These are phyloP conservation scores for Paecilomyces sp. DNA, from an alignment of 2,329 filamentous ascomycete genomes.

Conservation along the genomic window DNA sequence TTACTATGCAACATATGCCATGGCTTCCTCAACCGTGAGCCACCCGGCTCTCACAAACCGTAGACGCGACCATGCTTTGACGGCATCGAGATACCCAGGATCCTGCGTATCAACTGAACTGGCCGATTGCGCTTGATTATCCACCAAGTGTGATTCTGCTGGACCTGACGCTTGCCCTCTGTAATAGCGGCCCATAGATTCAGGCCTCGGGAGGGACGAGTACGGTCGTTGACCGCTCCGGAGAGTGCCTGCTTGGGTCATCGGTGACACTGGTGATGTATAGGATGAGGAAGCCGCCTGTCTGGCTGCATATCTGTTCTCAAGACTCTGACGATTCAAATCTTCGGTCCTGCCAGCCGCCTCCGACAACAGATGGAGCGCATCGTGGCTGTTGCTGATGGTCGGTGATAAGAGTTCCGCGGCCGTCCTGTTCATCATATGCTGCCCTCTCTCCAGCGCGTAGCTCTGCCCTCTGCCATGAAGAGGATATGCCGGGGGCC, in stretches of 20 bases:
- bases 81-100: slow-evolving; percentile 51
- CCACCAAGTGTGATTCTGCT: slow-evolving; percentile 19
- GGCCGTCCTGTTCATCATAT: slow-evolving; percentile 54
- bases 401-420: slow-evolving; percentile 56
- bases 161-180: slow-evolving; percentile 17
- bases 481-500: slow-evolving; percentile 17
- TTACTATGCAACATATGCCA: slow-evolving; percentile 88
- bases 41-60: slow-evolving; percentile 94
- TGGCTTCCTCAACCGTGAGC: slow-evolving; percentile 90
- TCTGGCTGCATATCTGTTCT: slow-evolving; percentile 36
- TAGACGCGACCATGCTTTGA: slow-evolving; percentile 84
- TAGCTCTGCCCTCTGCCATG: slow-evolving; percentile 18
- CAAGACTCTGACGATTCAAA: slow-evolving; percentile 41
- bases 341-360: slow-evolving; percentile 55
- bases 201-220: slow-evolving; percentile 31
- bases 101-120: slow-evolving; percentile 24
- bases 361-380: slow-evolving; percentile 83
- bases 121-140: slow-evolving; percentile 18
- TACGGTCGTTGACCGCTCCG: slow-evolving; percentile 28
- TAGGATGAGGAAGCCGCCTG: slow-evolving; percentile 34
- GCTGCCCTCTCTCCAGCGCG: slow-evolving; percentile 45
- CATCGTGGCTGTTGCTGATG: slow-evolving; percentile 87
- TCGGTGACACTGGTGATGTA: slow-evolving; percentile 28
- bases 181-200: slow-evolving; percentile 48
- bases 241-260: slow-evolving; percentile 27